These are phyloP conservation scores for Linnemannia schmuckeri DNA, from an alignment of 192 early-diverging fungal genomes.

Conservation along the genomic window DNA sequence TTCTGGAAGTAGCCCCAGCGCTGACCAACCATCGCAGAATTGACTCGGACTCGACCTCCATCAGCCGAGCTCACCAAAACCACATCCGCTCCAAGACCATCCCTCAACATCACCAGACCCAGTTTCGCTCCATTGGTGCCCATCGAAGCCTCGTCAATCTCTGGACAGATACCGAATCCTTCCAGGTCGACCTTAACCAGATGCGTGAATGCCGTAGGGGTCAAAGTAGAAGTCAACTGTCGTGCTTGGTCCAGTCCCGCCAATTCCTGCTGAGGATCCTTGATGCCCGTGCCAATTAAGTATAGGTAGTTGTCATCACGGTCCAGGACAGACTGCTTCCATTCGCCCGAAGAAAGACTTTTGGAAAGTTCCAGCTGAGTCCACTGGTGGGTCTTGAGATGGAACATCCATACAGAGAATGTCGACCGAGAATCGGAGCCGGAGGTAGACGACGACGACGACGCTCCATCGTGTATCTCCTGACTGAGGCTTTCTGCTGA, in stretches of 20 bases:
- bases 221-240: neutral
- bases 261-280: neutral
- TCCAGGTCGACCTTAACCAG: slow-evolving; percentile 45
- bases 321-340: slow-evolving; percentile 39
- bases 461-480: neutral
- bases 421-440: neutral
- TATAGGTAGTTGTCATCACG: slow-evolving; percentile 33
- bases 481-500: neutral
- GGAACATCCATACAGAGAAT: slow-evolving; percentile 48
- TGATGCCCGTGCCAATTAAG: slow-evolving; percentile 29
- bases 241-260: neutral
- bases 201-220: slow-evolving; percentile 21
- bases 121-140: slow-evolving; percentile 34
- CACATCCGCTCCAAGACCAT: slow-evolving; percentile 44
- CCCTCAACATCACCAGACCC: slow-evolving; percentile 42
- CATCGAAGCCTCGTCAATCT: slow-evolving; percentile 39
- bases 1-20: slow-evolving; percentile 51
- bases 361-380: slow-evolving; percentile 52
- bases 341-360: slow-evolving; percentile 20
- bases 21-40: slow-evolving; percentile 49
- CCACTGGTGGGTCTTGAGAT: slow-evolving; percentile 50
- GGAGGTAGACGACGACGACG: neutral
- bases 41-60: slow-evolving; percentile 47
- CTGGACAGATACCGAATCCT: slow-evolving; percentile 42
- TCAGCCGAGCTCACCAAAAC: slow-evolving; percentile 46